A percentile compares a stretch with the other conserved stretches of the same genome.
Evolutionary conservation across 768 basidiomycete species (phyloP).

Genomic region (Tulasnella sp.): DNA sequence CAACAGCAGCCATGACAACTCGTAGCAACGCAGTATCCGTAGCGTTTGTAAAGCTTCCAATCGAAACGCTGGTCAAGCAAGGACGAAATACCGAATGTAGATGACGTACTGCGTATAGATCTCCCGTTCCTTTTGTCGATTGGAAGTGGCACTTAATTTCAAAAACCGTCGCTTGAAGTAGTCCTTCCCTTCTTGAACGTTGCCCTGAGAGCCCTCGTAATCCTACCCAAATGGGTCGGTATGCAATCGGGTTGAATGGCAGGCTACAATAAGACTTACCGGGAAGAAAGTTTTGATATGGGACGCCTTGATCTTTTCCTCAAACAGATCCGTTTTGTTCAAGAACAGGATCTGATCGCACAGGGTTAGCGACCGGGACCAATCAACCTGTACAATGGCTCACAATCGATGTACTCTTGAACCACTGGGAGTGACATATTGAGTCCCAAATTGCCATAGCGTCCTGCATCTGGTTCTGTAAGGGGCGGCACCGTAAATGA

Average conservation of each 20-base stretch:
- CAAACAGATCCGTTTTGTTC: constrained; percentile 92
- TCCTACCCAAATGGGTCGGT: constrained; percentile 38
- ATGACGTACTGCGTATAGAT: constrained; percentile 78
- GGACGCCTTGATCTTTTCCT: constrained; percentile 65
- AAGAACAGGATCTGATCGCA: constrained; percentile 83
- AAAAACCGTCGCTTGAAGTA: constrained; percentile 85
- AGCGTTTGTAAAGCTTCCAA: constrained; percentile 67
- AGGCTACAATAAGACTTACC: constrained; percentile 31
- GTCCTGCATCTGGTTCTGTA: constrained; percentile 95
- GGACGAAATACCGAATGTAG: background rate
- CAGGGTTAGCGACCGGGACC: background rate
- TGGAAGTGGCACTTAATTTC: constrained; percentile 71
- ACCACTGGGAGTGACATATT: constrained; percentile 97
- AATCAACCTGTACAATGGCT: constrained; percentile 21
- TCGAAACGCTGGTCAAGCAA: constrained; percentile 1
- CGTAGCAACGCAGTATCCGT: constrained; percentile 79
- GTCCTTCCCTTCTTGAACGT: constrained; percentile 64
- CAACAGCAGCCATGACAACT: constrained; percentile 91
- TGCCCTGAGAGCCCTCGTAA: constrained; percentile 65
- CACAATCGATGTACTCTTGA: constrained; percentile 85
- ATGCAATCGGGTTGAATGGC: background rate
- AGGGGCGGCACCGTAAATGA: background rate
- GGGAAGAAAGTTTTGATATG: constrained; percentile 86
- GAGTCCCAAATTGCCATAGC: constrained; percentile 98
- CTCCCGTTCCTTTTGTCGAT: constrained; percentile 72